Evolutionary conservation across 495 filamentous ascomycete species (phyloP).

Genomic region (Hypoxylon intermedium): DNA sequence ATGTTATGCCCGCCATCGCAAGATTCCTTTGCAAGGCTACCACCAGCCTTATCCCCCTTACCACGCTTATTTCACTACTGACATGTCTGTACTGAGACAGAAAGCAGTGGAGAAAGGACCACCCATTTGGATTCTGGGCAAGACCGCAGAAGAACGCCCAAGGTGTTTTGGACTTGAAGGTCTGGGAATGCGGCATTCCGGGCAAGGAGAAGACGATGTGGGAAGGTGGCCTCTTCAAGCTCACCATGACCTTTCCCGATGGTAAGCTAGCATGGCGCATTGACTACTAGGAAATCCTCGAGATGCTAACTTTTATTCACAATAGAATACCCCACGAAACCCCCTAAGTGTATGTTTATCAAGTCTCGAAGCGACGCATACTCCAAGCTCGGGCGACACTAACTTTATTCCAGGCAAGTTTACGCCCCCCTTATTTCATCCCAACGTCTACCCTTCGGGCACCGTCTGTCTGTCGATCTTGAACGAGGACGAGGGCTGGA

Average conservation of each 20-base stretch:
- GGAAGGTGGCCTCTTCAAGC: slow-evolving; percentile 95
- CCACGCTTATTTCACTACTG: slow-evolving; percentile 20
- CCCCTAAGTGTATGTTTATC: slow-evolving; percentile 83
- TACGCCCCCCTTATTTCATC: slow-evolving; percentile 93
- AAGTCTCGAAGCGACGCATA: background rate
- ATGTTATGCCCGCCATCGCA: slow-evolving; percentile 36
- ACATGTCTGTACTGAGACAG: slow-evolving; percentile 52
- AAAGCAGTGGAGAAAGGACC: slow-evolving; percentile 95
- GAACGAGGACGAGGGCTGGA: slow-evolving; percentile 99
- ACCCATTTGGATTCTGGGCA: slow-evolving; percentile 97
- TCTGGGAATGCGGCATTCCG: slow-evolving; percentile 95
- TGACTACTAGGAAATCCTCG: slow-evolving; percentile 18
- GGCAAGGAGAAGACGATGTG: slow-evolving; percentile 95
- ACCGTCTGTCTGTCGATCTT: slow-evolving; percentile 97
- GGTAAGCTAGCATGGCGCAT: slow-evolving; percentile 64
- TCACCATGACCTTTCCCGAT: slow-evolving; percentile 91
- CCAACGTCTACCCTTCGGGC: slow-evolving; percentile 97
- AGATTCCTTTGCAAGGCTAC: background rate
- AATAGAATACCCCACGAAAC: slow-evolving; percentile 97
- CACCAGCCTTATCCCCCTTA: slow-evolving; percentile 16
- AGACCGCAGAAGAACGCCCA: slow-evolving; percentile 79
- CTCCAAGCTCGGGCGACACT: slow-evolving; percentile 34
- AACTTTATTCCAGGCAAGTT: slow-evolving; percentile 80
- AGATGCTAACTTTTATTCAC: slow-evolving; percentile 35
- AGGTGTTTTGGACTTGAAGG: slow-evolving; percentile 88